These are phyloP conservation scores for Monilinia vaccinii-corymbosi DNA, from an alignment of 2,329 filamentous ascomycete genomes.

Conservation along the genomic window DNA sequence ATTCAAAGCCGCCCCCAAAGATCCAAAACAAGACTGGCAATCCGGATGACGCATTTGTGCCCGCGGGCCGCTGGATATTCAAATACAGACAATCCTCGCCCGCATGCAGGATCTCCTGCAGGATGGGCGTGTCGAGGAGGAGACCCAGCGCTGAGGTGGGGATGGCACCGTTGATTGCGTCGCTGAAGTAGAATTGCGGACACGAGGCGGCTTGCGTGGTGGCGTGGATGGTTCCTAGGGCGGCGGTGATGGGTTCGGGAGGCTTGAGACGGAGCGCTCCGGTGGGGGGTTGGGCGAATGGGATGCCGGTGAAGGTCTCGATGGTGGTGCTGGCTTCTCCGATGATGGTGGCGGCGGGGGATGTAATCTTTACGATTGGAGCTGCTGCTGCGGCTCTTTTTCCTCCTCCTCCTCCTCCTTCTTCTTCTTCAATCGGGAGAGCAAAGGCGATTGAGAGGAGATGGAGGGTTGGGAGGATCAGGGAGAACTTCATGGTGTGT, in stretches of 20 bases:
- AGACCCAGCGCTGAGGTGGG: conserved; percentile 37
- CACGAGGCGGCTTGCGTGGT: conserved; percentile 52
- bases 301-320: conserved; percentile 63
- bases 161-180: conserved; percentile 32
- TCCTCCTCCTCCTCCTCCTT: not conserved
- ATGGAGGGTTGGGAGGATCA: not conserved
- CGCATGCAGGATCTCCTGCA: conserved; percentile 44
- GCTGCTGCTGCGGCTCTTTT: not conserved
- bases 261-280: conserved; percentile 59
- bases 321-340: conserved; percentile 30
- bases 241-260: conserved; percentile 48
- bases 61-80: conserved; percentile 49
- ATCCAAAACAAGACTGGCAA: conserved; percentile 65
- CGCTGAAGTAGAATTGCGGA: conserved; percentile 60
- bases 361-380: conserved; percentile 11
- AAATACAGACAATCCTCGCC: conserved; percentile 58
- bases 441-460: not conserved
- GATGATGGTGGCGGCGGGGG: conserved; percentile 14
- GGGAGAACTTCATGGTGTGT: conserved; percentile 1
- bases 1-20: conserved; percentile 56
- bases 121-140: conserved; percentile 46
- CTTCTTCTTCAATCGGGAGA: not conserved
- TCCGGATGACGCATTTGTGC: conserved; percentile 44
- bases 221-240: conserved; percentile 53
- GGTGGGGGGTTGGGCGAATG: conserved; percentile 62